phyloP scores from a whole-genome alignment of 108 stramenopile species.

The Nitzschia sp. region DNA sequence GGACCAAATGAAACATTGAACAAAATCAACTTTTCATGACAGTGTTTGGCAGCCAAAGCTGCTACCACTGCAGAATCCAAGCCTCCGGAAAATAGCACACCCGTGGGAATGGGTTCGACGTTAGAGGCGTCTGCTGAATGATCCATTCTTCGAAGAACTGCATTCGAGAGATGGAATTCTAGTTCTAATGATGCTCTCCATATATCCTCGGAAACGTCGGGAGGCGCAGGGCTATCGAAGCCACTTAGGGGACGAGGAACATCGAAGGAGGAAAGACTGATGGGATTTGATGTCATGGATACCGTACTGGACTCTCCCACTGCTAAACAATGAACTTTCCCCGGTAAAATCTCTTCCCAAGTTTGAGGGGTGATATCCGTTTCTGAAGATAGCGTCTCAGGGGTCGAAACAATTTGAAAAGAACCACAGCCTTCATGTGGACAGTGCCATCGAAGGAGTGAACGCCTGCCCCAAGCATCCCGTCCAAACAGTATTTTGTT shows the following conservation, averaged over 20 bases:
- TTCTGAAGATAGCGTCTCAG: background rate
- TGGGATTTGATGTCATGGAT: background rate
- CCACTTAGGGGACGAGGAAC: background rate
- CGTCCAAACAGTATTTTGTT: slow-evolving; percentile 57
- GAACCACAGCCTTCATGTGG: slow-evolving; percentile 14
- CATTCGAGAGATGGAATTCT: slow-evolving; percentile 44
- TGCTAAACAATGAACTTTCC: slow-evolving; percentile 47
- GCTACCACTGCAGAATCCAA: slow-evolving; percentile 94
- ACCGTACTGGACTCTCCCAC: background rate
- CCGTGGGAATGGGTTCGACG: slow-evolving; percentile 38
- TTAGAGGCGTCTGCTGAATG: slow-evolving; percentile 1
- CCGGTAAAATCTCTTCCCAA: slow-evolving; percentile 69
- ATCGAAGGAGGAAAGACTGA: background rate
- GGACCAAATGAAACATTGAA: slow-evolving; percentile 87
- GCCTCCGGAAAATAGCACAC: slow-evolving; percentile 95
- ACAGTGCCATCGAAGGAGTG: slow-evolving; percentile 45
- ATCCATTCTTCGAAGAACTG: slow-evolving; percentile 54
- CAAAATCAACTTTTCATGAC: slow-evolving; percentile 57
- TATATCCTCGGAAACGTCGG: slow-evolving; percentile 26
- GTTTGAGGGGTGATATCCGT: background rate
- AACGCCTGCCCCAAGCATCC: slow-evolving; percentile 70
- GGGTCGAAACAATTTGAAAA: slow-evolving; percentile 35
- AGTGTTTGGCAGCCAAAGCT: slow-evolving; percentile 66
- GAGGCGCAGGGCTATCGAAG: background rate
- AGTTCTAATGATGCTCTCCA: slow-evolving; percentile 39